Conservation (phyloP, 371 early-diverging fungal species). For the Rhizopus sp. region DNA sequence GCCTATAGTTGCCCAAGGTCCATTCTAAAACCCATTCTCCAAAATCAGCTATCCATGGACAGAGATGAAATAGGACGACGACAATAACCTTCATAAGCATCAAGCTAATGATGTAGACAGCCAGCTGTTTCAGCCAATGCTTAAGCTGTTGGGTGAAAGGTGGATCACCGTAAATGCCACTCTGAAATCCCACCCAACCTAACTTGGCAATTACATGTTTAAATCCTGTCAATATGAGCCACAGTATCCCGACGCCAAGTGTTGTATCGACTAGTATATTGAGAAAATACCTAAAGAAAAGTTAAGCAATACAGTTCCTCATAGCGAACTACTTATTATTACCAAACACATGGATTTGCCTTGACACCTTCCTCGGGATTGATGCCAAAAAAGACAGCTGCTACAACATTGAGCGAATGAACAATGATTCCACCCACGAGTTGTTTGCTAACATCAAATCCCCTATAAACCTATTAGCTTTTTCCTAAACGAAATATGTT, state of each 20-base stretch:
- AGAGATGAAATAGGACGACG: constrained; percentile 41
- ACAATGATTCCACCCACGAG: constrained; percentile 64
- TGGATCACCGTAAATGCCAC: constrained; percentile 69
- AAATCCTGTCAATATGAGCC: constrained; percentile 51
- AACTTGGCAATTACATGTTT: constrained; percentile 36
- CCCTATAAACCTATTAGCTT: constrained; percentile 39
- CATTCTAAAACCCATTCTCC: constrained; percentile 62
- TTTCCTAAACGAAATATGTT: neutral
- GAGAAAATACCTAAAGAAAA: constrained; percentile 63
- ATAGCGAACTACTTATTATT: constrained; percentile 5
- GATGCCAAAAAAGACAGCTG: constrained; percentile 57
- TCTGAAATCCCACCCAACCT: constrained; percentile 49
- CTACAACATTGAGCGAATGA: constrained; percentile 64
- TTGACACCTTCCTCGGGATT: constrained; percentile 47
- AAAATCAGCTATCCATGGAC: constrained; percentile 60
- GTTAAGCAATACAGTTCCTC: neutral
- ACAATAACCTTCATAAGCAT: constrained; percentile 65
- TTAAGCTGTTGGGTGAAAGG: constrained; percentile 48
- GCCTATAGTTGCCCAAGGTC: constrained; percentile 52
- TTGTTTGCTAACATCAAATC: constrained; percentile 68
- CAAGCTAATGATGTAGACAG: constrained; percentile 57
- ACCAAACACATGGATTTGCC: constrained; percentile 73
- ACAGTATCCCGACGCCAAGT: constrained; percentile 66
- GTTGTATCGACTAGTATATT: constrained; percentile 74
- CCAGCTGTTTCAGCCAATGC: constrained; percentile 61